phyloP scores from a whole-genome alignment of 352 stramenopile species.

The Globisporangium echinulatum region DNA sequence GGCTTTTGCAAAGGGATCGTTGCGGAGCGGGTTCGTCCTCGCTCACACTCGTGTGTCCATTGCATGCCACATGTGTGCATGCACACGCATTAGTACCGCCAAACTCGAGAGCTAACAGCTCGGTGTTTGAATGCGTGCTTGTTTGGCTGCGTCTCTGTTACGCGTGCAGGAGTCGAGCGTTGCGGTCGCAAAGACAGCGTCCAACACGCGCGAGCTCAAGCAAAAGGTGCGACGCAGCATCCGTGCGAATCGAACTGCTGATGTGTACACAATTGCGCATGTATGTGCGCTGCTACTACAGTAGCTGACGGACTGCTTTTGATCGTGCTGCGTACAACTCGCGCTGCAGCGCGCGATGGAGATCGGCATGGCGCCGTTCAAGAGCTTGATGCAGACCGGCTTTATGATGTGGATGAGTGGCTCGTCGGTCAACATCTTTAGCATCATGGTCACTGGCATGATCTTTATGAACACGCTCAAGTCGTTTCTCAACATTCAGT shows the following conservation, averaged over 20 bases:
- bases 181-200: conserved; percentile 52
- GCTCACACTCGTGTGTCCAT: background rate
- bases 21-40: conserved; percentile 40
- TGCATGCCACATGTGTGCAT: too few relatives aligned
- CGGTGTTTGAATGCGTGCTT: background rate
- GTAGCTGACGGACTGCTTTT: conserved; percentile 2
- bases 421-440: conserved; percentile 93
- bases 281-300: background rate
- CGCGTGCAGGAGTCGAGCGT: conserved; percentile 33
- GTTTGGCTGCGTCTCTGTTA: background rate
- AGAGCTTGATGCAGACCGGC: conserved; percentile 89
- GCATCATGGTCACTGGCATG: conserved; percentile 93
- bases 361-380: conserved; percentile 86
- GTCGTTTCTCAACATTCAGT: conserved; percentile 81
- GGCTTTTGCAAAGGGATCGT: conserved; percentile 58
- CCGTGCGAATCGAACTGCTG: background rate
- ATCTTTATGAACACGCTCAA: conserved; percentile 91
- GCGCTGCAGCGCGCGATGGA: conserved; percentile 80
- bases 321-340: background rate
- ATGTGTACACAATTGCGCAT: background rate
- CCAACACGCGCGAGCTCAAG: conserved; percentile 79
- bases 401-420: conserved; percentile 97
- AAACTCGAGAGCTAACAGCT: too few relatives aligned
- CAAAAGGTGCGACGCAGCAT: conserved; percentile 53
- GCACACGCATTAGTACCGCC: too few relatives aligned